A percentile compares a stretch with the other conserved stretches of the same genome.
Evolutionary conservation across 169 alveolate species (phyloP).

Genomic region (Plasmodium sp.): DNA sequence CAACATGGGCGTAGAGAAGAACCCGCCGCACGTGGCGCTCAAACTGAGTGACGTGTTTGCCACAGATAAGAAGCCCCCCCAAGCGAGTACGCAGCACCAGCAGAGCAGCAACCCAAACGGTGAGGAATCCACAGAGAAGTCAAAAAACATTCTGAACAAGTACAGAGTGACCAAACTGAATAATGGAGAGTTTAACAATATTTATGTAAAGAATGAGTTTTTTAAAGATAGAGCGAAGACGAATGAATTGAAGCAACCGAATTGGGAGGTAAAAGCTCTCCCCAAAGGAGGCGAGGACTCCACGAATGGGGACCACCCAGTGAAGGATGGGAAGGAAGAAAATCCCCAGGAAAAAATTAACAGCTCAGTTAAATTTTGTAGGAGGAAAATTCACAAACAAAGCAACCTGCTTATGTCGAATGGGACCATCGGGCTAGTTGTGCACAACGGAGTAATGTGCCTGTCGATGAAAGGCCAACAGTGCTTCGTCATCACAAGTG

Average conservation of each 20-base stretch:
- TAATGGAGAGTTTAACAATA: not conserved
- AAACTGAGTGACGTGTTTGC: conserved; percentile 53
- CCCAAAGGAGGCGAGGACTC: not conserved
- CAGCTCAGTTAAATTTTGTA: not conserved
- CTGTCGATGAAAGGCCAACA: conserved; percentile 41
- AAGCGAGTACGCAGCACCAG: not conserved
- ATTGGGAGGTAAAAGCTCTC: not conserved
- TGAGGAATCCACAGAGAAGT: conserved; percentile 1
- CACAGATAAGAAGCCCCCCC: not conserved
- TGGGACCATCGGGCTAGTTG: conserved; percentile 53
- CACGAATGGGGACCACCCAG: not conserved
- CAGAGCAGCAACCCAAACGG: not conserved
- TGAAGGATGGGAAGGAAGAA: not conserved
- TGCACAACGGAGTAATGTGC: conserved; percentile 71
- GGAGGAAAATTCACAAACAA: conserved; percentile 18
- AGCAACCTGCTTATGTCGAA: conserved; percentile 49
- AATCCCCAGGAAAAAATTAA: not conserved
- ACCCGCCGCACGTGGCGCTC: not conserved
- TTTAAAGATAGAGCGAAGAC: not conserved
- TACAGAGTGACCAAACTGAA: conserved; percentile 38
- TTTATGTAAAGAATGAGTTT: not conserved
- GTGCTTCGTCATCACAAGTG: conserved; percentile 33
- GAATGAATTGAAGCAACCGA: not conserved
- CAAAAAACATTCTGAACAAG: conserved; percentile 35
- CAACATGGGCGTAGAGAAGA: conserved; percentile 37